Evolutionary conservation across 352 stramenopile genomes (phyloP), one percentile per base, ranked within the genome.

Genomic region (Globisporangium camurandrum): DNA sequence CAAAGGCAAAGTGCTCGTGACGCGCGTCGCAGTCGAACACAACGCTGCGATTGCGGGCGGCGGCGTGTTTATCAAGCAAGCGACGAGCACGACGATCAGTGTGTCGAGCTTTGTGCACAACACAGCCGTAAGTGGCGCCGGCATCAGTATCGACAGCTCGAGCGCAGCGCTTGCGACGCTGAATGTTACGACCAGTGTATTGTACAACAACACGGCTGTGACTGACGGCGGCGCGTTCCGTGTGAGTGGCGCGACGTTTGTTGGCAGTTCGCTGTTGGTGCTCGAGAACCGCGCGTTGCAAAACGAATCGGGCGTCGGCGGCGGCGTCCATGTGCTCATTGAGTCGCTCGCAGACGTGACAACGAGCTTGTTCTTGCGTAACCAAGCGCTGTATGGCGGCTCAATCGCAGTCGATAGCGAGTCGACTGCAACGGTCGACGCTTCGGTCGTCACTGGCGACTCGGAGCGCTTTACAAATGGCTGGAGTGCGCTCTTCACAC

Each of bases 131-230:
- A 49, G 44, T 24, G 68, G 68, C 4, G 52, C 45, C 1, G 68
- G 65, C 8, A 20, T 78, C 10, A 67, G 46, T 31, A 42, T 46
- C 24, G 47, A 51, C 19, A 56, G 34, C 26, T 24, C 34, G 17
- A 41, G 27, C 5, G 19, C 19, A 20, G 20, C 31, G 17, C 19
- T 49, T 17, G 19, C 37, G 5, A 34, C 6, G 19, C 30, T 49
- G 0, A 40, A 42, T 12, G 27, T 56, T 12, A 40, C 14, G 1
- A 26, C 41, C 9, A 71, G 59, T 22, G 51, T 75, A 7, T 69
- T 75, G 11, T 78, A 78, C 60, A 78, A 78, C 38, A 78, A 78
- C 40, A 65, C 62, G 4, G 68, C 62, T 12, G 24, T 9, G 7
- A 42, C 27, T 1, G 26, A 26, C 34, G 68, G 68, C 6, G 68